These are phyloP conservation scores for Xerocomellus dryophilus DNA, from an alignment of 768 basidiomycete species.

Conservation along the genomic window DNA sequence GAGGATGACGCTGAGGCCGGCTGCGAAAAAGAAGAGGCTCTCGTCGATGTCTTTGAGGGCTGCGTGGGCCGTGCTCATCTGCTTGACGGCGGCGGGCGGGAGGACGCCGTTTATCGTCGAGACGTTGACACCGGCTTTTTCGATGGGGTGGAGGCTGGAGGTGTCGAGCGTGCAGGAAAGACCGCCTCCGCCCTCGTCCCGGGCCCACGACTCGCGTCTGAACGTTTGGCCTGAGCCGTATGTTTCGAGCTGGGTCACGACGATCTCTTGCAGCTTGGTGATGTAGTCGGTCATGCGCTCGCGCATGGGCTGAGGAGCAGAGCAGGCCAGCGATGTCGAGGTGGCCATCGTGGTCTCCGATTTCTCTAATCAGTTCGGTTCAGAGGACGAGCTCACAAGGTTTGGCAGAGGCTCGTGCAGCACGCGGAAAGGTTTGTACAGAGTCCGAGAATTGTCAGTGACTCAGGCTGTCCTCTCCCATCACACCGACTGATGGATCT, in stretches of 20 bases:
- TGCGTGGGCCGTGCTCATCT: conserved; percentile 16
- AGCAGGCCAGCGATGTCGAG: too few species aligned
- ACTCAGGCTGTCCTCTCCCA: too few species aligned
- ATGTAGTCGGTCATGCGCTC: conserved; percentile 8
- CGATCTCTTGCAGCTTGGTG: conserved; percentile 19
- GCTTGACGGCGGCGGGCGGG: conserved; percentile 19
- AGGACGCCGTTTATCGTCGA: conserved; percentile 19
- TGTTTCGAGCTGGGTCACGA: conserved; percentile 22
- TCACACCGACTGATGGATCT: conserved; percentile 13
- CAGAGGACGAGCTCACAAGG: neutral
- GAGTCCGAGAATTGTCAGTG: neutral
- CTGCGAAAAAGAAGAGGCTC: conserved; percentile 14
- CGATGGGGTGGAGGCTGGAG: too few species aligned
- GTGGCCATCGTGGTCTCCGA: neutral
- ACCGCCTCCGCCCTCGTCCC: conserved; percentile 15
- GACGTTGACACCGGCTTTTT: conserved; percentile 22
- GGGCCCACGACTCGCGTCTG: conserved; percentile 16
- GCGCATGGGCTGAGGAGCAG: too few species aligned
- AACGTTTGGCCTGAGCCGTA: conserved; percentile 11
- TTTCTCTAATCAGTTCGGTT: neutral
- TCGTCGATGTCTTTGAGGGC: conserved; percentile 2
- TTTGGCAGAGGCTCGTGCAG: neutral
- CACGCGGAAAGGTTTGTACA: neutral
- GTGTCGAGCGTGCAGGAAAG: too few species aligned
- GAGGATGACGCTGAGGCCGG: conserved; percentile 22